A percentile compares a stretch with the other conserved stretches of the same genome.
These are phyloP conservation scores for Pseudoturritis turrita DNA, from an alignment of 345 rosid species.

Conservation along the genomic window DNA sequence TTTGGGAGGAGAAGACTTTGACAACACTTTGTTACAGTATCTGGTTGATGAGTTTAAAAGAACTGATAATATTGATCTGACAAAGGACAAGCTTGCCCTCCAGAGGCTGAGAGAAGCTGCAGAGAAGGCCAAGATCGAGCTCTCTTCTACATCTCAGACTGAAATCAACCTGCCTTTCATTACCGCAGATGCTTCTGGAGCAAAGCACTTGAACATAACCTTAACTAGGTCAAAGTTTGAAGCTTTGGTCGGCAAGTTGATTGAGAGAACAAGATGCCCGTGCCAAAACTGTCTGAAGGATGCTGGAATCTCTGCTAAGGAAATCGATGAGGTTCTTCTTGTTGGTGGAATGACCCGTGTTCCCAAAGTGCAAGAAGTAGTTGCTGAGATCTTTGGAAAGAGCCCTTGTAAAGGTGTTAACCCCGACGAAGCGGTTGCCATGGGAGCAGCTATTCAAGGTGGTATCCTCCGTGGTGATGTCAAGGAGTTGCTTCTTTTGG, in stretches of 20 bases:
- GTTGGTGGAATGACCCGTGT: constrained; percentile 57
- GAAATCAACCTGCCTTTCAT: constrained; percentile 48
- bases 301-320: constrained; percentile 38
- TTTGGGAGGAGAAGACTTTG: constrained; percentile 55
- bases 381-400: constrained; percentile 43
- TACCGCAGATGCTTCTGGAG: constrained; percentile 45
- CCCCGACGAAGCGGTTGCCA: constrained; percentile 45
- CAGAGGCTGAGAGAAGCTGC: constrained; percentile 52
- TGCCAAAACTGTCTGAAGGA: constrained; percentile 46
- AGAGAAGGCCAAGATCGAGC: constrained; percentile 48
- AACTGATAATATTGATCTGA: constrained; percentile 37
- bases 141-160: constrained; percentile 43
- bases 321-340: constrained; percentile 41
- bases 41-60: constrained; percentile 40
- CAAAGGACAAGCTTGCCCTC: constrained; percentile 45
- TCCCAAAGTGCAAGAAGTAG: constrained; percentile 46
- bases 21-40: constrained; percentile 41
- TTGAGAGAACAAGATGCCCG: constrained; percentile 36
- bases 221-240: constrained; percentile 45
- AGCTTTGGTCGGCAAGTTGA: constrained; percentile 30
- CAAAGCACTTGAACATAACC: constrained; percentile 44
- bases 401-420: constrained; percentile 45
- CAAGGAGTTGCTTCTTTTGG: constrained; percentile 41
- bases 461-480: constrained; percentile 51
- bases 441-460: constrained; percentile 51